Percentiles rank a stretch among this genome's conserved stretches.
Conservation (phyloP, 352 stramenopile species). For the Globisporangium alternatum region DNA sequence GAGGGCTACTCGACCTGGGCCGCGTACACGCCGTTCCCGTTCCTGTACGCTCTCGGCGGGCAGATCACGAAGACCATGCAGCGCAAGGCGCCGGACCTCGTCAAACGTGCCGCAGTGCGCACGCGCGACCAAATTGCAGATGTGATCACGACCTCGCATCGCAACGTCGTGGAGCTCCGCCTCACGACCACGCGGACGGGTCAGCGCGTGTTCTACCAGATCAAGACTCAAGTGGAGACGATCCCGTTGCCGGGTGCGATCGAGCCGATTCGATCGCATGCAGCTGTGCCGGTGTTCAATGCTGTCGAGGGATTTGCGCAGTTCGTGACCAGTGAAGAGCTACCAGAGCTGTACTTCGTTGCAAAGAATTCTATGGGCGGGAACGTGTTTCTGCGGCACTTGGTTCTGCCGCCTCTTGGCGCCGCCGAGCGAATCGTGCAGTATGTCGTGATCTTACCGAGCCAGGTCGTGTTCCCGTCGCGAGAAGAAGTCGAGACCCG, state of each 20-base stretch:
- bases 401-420: constrained; percentile 66
- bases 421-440: constrained; percentile 62
- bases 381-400: constrained; percentile 58
- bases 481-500: constrained; percentile 72
- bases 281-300: constrained; percentile 61
- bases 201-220: constrained; percentile 61
- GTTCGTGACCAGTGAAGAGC: constrained; percentile 80
- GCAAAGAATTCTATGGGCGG: constrained; percentile 75
- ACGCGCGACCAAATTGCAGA: constrained; percentile 68
- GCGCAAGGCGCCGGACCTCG: constrained; percentile 69
- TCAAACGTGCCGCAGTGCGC: constrained; percentile 62
- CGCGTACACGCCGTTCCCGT: constrained; percentile 77
- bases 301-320: constrained; percentile 68
- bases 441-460: constrained; percentile 78
- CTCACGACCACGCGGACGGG: constrained; percentile 57
- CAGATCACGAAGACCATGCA: constrained; percentile 77
- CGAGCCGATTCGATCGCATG: constrained; percentile 47
- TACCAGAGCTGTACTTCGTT: constrained; percentile 84
- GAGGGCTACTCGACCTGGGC: constrained; percentile 45
- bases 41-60: constrained; percentile 56
- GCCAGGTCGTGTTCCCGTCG: constrained; percentile 74
- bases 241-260: constrained; percentile 43
- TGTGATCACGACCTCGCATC: constrained; percentile 44
- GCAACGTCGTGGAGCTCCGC: constrained; percentile 52
- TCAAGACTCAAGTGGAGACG: constrained; percentile 59